Evolutionary conservation across 2,329 filamentous ascomycete species (phyloP).

Genomic region (Fusarium guadeloupense): DNA sequence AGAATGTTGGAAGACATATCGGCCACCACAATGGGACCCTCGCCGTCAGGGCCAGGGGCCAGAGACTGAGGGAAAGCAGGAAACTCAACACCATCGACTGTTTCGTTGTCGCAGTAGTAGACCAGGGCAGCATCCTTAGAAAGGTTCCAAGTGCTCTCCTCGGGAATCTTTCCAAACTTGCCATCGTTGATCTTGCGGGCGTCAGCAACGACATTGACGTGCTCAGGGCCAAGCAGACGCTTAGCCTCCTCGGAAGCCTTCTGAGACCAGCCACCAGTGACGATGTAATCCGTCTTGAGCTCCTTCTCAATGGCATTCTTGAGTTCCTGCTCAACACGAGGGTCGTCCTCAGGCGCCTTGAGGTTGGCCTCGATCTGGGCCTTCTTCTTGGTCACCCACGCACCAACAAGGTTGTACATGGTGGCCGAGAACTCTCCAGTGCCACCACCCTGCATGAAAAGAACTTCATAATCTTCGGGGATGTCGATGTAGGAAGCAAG

Average conservation of each 20-base stretch:
- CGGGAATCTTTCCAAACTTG: constrained; percentile 87
- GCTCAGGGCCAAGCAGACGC: constrained; percentile 77
- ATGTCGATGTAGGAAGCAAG: constrained; percentile 81
- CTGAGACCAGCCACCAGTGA: constrained; percentile 88
- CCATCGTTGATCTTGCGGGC: constrained; percentile 71
- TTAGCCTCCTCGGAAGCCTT: constrained; percentile 88
- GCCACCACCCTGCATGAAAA: constrained; percentile 90
- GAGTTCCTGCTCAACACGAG: constrained; percentile 65
- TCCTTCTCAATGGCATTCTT: constrained; percentile 73
- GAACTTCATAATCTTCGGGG: constrained; percentile 84
- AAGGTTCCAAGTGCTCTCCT: constrained; percentile 79
- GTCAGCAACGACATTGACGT: constrained; percentile 80
- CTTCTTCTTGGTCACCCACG: constrained; percentile 80
- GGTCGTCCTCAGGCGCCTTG: constrained; percentile 56
- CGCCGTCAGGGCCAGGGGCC: constrained; percentile 64
- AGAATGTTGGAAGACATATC: constrained; percentile 98
- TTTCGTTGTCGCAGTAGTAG: constrained; percentile 95
- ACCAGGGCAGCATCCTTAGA: constrained; percentile 76
- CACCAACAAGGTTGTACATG: constrained; percentile 83
- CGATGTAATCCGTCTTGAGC: constrained; percentile 85
- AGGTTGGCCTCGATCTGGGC: constrained; percentile 66
- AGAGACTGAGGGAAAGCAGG: constrained; percentile 74
- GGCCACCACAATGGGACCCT: constrained; percentile 80
- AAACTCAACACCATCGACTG: constrained; percentile 92
- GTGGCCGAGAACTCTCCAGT: constrained; percentile 86